Evolutionary conservation across 1,284 basidiomycete species (phyloP), one percentile per base, ranked within the genome.

Genomic region (Termitomyces sp.): DNA sequence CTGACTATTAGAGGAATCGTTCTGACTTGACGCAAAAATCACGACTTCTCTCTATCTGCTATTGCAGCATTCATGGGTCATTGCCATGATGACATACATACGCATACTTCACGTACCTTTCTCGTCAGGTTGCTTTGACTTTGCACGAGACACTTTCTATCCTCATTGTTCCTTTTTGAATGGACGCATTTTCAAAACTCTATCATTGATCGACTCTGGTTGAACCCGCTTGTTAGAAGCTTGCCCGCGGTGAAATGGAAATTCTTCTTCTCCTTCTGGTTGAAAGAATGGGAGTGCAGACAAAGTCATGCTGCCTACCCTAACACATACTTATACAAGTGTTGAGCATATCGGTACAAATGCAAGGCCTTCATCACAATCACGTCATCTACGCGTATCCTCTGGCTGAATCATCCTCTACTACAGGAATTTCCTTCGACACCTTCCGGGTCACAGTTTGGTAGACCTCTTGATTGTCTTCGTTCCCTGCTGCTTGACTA

Each of bases 401-500:
- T 39, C 30, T 49, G 9, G 53, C 16, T 10, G 44, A 18, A 46
- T 51, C 56, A 41, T 59, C 52, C 9, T 53, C 50, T 2, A 56
- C 40, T 14, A 58, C 59, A 11, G 60, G 53, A 1, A 59, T 63
- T 19, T 58, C 62, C 49, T 63, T 54, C 40, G 62, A 44, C 7
- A 65, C 55, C 19, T 56, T 55, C 38, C 49, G 55, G 0, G 58
- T 30, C 0, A 59, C 46, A 16, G 51, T 58, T 43, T 57, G 30
- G 42, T 60, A 50, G 38, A 59, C 52, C 11, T 61, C 54, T 16
- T 46, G 46, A 14, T 49, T 33, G 26, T 70, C 70, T 53, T 69
- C 70, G 28, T 64, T 65, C 10, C 68, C 68, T 28, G 57, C 28
- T 1, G 71, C 71, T 34, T 59, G 63, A 10, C 66, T 62, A 5